Conservation (phyloP, 805 yeast genomes). For the Candida vaughaniae region DNA sequence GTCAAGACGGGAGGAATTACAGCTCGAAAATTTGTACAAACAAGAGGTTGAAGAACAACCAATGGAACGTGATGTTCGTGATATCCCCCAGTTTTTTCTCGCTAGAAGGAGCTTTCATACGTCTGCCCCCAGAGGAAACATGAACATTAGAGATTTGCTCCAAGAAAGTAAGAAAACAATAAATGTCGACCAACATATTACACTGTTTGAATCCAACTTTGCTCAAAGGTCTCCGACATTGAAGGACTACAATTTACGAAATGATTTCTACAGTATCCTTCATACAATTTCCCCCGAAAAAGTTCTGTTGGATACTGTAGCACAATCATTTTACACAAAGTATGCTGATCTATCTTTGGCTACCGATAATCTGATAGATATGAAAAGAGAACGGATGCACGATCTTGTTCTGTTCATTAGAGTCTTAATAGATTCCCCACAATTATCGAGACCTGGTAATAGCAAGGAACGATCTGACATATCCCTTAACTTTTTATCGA, state of each 20-base stretch:
- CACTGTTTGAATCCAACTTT: slow-evolving; percentile 16
- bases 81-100: slow-evolving; percentile 11
- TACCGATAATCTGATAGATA: slow-evolving; percentile 5
- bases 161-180: background rate
- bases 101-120: slow-evolving; percentile 37
- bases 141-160: background rate
- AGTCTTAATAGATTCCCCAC: slow-evolving; percentile 35
- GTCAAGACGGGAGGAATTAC: slow-evolving; percentile 63
- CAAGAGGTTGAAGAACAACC: slow-evolving; percentile 2
- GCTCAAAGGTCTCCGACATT: slow-evolving; percentile 5
- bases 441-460: slow-evolving; percentile 1
- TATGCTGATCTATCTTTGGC: slow-evolving; percentile 20
- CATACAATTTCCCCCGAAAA: slow-evolving; percentile 26
- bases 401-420: slow-evolving; percentile 33
- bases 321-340: slow-evolving; percentile 25
- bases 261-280: slow-evolving; percentile 22
- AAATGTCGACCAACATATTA: background rate
- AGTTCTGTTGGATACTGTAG: slow-evolving; percentile 25
- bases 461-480: slow-evolving; percentile 17
- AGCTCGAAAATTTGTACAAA: slow-evolving; percentile 69
- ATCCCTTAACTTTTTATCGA: slow-evolving; percentile 23
- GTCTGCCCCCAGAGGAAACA: slow-evolving; percentile 1
- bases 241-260: slow-evolving; percentile 20
- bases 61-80: background rate
- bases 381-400: slow-evolving; percentile 18